Evolutionary conservation across 2,329 filamentous ascomycete genomes (phyloP).

Genomic region (Chaetomium strumarium): DNA sequence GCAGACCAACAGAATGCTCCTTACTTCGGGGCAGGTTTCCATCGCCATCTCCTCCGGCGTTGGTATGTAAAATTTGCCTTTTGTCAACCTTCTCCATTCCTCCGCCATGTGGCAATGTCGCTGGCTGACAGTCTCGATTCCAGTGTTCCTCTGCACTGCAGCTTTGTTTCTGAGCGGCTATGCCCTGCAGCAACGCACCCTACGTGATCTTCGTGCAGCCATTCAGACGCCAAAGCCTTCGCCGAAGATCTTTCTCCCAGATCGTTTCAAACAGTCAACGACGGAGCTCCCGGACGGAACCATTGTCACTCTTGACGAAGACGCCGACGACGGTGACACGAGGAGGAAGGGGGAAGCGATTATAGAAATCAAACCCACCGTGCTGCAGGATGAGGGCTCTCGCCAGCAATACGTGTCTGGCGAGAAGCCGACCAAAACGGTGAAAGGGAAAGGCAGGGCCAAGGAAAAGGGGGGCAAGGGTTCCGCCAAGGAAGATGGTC

Average conservation of each 20-base stretch:
- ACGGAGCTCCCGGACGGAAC: conserved; percentile 44
- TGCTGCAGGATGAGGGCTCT: conserved; percentile 21
- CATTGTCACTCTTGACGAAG: conserved; percentile 35
- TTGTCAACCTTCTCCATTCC: not conserved
- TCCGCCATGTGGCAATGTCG: not conserved
- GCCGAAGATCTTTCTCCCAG: conserved; percentile 46
- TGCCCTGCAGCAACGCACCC: conserved; percentile 77
- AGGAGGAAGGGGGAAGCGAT: conserved; percentile 19
- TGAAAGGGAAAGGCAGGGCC: not conserved
- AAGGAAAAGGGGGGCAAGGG: conserved; percentile 6
- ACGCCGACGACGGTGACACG: conserved; percentile 23
- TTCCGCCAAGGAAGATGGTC: not conserved
- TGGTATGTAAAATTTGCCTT: conserved; percentile 42
- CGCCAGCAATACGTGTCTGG: not conserved
- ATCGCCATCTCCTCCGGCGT: conserved; percentile 58
- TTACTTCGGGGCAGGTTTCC: conserved; percentile 66
- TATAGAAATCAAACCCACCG: conserved; percentile 36
- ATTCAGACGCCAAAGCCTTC: conserved; percentile 50
- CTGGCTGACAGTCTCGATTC: not conserved
- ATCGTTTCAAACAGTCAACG: conserved; percentile 42
- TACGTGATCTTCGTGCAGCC: conserved; percentile 68
- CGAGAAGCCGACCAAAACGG: conserved; percentile 1
- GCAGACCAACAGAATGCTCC: conserved; percentile 40
- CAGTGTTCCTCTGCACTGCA: conserved; percentile 70
- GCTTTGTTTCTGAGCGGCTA: conserved; percentile 86